Evolutionary conservation across 106 monocot genomes (phyloP), one percentile per base, ranked within the genome.

Genomic region (Allium cepa): DNA sequence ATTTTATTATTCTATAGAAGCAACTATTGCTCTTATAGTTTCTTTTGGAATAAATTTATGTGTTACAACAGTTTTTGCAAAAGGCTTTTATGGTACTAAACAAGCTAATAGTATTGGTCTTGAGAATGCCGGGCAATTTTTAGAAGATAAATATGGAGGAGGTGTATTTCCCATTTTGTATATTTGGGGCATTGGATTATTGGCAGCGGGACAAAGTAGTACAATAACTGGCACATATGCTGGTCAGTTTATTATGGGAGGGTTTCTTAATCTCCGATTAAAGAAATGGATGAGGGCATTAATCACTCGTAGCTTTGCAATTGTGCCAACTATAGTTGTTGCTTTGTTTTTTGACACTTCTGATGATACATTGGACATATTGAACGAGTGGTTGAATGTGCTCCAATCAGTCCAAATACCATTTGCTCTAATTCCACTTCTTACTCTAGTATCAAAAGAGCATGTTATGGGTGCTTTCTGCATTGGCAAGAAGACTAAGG

Each of bases 161-260:
- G 91, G 85, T n/a, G 0, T 75, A 2, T 78, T 91, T 62, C 94
- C 94, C 47, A 91, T 95, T 71, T 79, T 91, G 16, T 95, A 95
- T 66, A 95, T 95, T 16, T 95, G 94, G 94, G 94, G 91, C 50
- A 80, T 95, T 51, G 94, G 94, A 15, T 77, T 95, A 59, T 67
- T 95, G 68, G 91, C 94, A 49, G 91, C 94, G 60, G 94, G 94
- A 11, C 87, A 88, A 66, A 95, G 94, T 63, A 95, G 94, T 68
- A 95, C 94, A 47, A 95, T 95, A 15, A 95, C 94, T 11, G 94
- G 94, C 13, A 95, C 94, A 14, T 95, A 95, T 75, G 91, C 94
- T 62, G 94, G 94, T 22, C 94, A 95, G 61, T 95, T 95, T 75
- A 95, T 95, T 71, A 95, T 95, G 94, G 88, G 94, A 55, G 94